Evolutionary conservation across 108 stramenopile species (phyloP).

Genomic region (Schizochytrium sp.): DNA sequence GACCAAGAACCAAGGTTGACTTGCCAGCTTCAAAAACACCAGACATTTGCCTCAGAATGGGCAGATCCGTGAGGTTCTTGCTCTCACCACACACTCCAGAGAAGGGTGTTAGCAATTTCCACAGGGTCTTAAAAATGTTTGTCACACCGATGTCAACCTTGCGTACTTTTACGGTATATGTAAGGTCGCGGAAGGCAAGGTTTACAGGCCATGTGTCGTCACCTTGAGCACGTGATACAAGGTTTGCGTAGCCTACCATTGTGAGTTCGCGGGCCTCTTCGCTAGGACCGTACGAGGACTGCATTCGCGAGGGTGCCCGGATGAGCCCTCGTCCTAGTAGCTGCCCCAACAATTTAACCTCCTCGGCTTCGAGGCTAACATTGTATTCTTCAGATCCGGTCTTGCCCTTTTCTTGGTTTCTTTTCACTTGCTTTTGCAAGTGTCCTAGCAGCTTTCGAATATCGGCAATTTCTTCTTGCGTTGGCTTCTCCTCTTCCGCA

Average conservation of each 20-base stretch:
- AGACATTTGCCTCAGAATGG: background rate
- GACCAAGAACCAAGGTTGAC: constrained; percentile 85
- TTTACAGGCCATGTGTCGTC: constrained; percentile 50
- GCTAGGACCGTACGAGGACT: background rate
- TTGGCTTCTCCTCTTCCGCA: too few species aligned
- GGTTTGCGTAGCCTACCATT: background rate
- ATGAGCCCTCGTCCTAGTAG: constrained; percentile 27
- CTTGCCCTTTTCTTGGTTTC: background rate
- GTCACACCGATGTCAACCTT: background rate
- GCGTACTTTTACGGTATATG: constrained; percentile 36
- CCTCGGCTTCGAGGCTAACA: background rate
- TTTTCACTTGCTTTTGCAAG: background rate
- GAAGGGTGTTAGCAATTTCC: background rate
- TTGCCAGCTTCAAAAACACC: constrained; percentile 76
- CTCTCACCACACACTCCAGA: background rate
- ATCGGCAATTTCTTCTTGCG: background rate
- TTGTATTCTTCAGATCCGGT: background rate
- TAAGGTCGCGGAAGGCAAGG: constrained; percentile 2
- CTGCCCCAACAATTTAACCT: constrained; percentile 2
- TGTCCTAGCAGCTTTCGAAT: constrained; percentile 15
- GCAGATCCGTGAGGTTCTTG: background rate
- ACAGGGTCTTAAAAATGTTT: background rate
- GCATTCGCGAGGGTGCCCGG: background rate
- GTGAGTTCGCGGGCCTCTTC: background rate
- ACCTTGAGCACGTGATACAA: background rate